These are phyloP conservation scores for Castanospermum australe DNA, from an alignment of 306 rosid species.

Conservation along the genomic window DNA sequence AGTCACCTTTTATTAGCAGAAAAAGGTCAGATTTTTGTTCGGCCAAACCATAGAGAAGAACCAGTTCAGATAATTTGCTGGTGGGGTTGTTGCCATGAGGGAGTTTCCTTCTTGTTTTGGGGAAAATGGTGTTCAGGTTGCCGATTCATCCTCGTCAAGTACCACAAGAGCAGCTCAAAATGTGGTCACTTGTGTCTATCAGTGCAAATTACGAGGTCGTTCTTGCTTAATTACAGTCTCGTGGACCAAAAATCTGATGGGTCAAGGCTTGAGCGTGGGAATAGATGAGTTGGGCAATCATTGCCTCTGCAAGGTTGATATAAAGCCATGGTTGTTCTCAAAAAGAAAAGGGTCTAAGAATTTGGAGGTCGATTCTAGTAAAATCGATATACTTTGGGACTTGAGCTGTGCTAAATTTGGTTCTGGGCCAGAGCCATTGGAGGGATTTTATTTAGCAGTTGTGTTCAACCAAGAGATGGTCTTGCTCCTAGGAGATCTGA, in stretches of 20 bases:
- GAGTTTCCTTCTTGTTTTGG: constrained; percentile 98
- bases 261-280: constrained; percentile 73
- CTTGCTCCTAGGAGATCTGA: constrained; percentile 76
- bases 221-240: constrained; percentile 74
- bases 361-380: constrained; percentile 53
- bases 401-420: constrained; percentile 78
- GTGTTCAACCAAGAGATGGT: constrained; percentile 56
- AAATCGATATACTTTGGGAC: constrained; percentile 72
- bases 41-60: background rate
- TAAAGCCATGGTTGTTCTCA: constrained; percentile 91
- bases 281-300: constrained; percentile 58
- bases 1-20: constrained; percentile 4
- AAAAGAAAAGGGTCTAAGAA: constrained; percentile 77
- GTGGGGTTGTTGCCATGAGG: constrained; percentile 51
- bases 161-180: constrained; percentile 63
- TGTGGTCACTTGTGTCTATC: constrained; percentile 77
- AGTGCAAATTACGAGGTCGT: constrained; percentile 55
- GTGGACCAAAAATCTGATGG: constrained; percentile 86
- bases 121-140: constrained; percentile 90
- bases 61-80: constrained; percentile 11
- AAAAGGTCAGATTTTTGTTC: constrained; percentile 23
- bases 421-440: constrained; percentile 79
- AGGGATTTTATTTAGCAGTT: constrained; percentile 68
- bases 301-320: constrained; percentile 71
- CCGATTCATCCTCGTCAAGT: constrained; percentile 63